These are phyloP conservation scores for Hermanozyma aechmeae DNA, from an alignment of 805 yeast species.

Conservation along the genomic window DNA sequence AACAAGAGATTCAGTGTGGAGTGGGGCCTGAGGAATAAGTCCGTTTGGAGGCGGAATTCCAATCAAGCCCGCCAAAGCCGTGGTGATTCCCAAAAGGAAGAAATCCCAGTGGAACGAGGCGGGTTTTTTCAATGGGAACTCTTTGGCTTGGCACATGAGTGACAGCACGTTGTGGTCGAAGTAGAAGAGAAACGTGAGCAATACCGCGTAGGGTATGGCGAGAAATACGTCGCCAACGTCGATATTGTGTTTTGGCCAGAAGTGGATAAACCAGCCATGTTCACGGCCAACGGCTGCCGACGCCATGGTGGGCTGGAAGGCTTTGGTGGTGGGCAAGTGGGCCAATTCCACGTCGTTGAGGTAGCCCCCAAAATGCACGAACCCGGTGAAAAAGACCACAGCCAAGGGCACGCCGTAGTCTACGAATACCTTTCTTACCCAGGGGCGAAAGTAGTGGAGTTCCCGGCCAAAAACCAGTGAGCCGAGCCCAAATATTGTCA, in stretches of 20 bases:
- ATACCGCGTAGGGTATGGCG: conserved; percentile 87
- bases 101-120: conserved; percentile 92
- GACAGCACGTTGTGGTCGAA: conserved; percentile 96
- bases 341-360: conserved; percentile 49
- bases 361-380: conserved; percentile 83
- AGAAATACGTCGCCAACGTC: conserved; percentile 70
- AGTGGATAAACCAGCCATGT: conserved; percentile 70
- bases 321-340: conserved; percentile 55
- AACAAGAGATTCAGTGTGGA: conserved; percentile 75
- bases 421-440: conserved; percentile 57
- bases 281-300: conserved; percentile 23
- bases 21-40: conserved; percentile 91
- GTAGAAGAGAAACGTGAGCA: conserved; percentile 77
- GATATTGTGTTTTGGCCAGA: conserved; percentile 52
- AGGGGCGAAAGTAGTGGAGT: conserved; percentile 52
- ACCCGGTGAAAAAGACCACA: conserved; percentile 87
- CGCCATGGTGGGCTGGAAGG: conserved; percentile 63
- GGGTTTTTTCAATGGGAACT: conserved; percentile 77
- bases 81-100: conserved; percentile 71
- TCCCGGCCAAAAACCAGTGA: conserved; percentile 48
- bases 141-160: conserved; percentile 79
- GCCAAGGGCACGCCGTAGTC: conserved; percentile 83
- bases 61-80: conserved; percentile 77
- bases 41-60: conserved; percentile 98
- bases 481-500: conserved; percentile 69